These are phyloP conservation scores for Dictyophora rubrovolvata DNA, from an alignment of 768 basidiomycete species.

Conservation along the genomic window DNA sequence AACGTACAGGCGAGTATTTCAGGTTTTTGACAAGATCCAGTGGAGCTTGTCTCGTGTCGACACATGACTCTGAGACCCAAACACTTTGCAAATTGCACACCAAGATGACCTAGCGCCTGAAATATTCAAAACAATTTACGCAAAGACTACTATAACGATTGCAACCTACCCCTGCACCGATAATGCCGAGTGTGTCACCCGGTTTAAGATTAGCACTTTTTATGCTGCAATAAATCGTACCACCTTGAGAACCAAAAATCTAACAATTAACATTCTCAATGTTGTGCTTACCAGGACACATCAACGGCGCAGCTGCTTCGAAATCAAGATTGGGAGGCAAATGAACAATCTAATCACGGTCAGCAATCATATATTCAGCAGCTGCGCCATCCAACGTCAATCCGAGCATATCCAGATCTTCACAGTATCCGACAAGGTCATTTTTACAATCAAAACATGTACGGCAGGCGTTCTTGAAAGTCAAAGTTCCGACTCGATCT, in stretches of 20 bases:
- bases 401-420: neutral
- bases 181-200: constrained; percentile 1
- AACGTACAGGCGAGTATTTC: constrained; percentile 2
- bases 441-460: neutral
- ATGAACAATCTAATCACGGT: neutral
- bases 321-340: constrained; percentile 1
- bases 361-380: constrained; percentile 4
- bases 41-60: constrained; percentile 3
- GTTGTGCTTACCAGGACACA: constrained; percentile 1
- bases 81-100: constrained; percentile 4
- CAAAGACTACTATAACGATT: neutral
- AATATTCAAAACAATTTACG: neutral
- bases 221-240: neutral
- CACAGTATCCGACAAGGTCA: neutral
- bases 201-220: neutral
- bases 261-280: no score
- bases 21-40: neutral
- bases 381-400: neutral
- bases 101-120: constrained; percentile 3
- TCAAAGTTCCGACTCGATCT: neutral
- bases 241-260: no score
- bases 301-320: constrained; percentile 3
- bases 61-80: neutral
- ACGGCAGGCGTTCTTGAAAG: constrained; percentile 1
- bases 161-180: constrained; percentile 1